Evolutionary conservation across 768 basidiomycete species (phyloP).

Genomic region (Rhizopogon roseolus): DNA sequence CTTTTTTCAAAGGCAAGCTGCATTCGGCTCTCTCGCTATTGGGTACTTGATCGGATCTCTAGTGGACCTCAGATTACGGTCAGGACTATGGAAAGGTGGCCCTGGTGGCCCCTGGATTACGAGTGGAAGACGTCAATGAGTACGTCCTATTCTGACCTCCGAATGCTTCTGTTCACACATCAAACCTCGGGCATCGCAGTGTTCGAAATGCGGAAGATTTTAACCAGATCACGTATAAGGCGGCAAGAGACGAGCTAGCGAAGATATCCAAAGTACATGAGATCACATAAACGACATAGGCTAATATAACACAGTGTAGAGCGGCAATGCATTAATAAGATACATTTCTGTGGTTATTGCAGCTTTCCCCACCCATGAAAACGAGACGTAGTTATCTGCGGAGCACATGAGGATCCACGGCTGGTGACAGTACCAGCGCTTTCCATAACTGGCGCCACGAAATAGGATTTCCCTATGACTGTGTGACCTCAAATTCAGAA

Average conservation of each 20-base stretch:
- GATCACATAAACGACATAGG: not conserved
- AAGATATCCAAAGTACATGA: not conserved
- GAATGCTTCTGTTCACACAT: not conserved
- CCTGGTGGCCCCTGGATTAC: not conserved
- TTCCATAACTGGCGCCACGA: constrained; percentile 80
- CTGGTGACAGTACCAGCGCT: constrained; percentile 44
- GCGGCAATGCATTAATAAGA: not conserved
- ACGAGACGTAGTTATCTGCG: constrained; percentile 4
- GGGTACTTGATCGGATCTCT: not conserved
- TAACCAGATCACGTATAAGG: not conserved
- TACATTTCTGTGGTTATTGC: not conserved
- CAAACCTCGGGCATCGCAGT: not conserved
- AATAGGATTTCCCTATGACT: constrained; percentile 63
- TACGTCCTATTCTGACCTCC: not conserved
- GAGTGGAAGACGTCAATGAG: not conserved
- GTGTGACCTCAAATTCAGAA: not conserved
- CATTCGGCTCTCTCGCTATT: not conserved
- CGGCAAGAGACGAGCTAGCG: not conserved
- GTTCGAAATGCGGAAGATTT: not conserved
- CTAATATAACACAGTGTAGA: not conserved
- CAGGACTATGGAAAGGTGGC: not conserved
- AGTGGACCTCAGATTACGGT: not conserved
- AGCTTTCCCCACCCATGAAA: not conserved
- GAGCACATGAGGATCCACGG: constrained; percentile 56
- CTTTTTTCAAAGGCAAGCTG: not conserved